Percentiles rank a stretch among this genome's conserved stretches.
phyloP scores from a whole-genome alignment of 805 yeast species.

The Huiozyma naganishii region DNA sequence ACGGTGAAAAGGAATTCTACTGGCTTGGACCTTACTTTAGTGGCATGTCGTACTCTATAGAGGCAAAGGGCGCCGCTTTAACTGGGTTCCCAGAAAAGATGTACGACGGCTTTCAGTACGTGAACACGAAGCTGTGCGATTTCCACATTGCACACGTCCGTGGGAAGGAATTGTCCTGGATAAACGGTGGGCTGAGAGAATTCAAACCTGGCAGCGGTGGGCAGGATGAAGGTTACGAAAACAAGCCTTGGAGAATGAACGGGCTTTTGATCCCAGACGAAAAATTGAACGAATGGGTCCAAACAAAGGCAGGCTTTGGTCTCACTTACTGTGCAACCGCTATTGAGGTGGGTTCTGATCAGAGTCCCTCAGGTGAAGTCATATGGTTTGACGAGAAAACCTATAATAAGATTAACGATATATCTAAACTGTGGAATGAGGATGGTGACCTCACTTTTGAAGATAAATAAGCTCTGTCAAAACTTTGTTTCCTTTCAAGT shows the following conservation, averaged over 20 bases:
- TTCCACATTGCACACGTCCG: constrained; percentile 1
- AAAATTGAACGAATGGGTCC: not conserved
- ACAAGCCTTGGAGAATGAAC: not conserved
- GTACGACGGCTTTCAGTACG: not conserved
- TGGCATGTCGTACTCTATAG: not conserved
- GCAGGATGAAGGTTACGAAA: not conserved
- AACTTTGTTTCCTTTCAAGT: too few relatives aligned
- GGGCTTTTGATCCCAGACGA: constrained; percentile 1
- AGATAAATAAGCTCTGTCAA: too few relatives aligned
- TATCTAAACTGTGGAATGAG: not conserved
- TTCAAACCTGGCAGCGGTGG: not conserved
- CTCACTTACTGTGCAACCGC: not conserved
- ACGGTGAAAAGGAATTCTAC: constrained; percentile 1
- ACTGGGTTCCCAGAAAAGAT: constrained; percentile 1
- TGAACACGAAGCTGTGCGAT: constrained; percentile 1
- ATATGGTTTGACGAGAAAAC: not conserved
- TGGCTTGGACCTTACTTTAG: constrained; percentile 1
- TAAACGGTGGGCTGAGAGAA: not conserved
- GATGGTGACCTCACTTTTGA: too few relatives aligned
- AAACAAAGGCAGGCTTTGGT: not conserved
- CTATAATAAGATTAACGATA: not conserved
- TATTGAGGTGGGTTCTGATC: not conserved
- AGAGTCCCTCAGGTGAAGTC: not conserved
- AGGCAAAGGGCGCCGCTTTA: not conserved
- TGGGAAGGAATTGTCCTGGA: not conserved